Conservation (phyloP, 495 filamentous ascomycete species). For the Xylaria flabelliformis region DNA sequence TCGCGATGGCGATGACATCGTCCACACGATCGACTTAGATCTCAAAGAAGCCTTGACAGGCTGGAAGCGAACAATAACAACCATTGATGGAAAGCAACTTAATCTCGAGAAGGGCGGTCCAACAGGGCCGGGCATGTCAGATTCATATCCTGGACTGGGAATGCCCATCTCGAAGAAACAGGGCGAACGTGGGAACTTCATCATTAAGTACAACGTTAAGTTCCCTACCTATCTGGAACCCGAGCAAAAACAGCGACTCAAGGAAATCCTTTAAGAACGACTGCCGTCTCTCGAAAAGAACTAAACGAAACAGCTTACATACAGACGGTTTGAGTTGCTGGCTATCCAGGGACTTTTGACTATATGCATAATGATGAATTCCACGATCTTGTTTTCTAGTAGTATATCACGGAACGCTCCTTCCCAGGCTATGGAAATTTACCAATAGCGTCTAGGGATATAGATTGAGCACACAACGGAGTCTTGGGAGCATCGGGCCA, state of each 20-base stretch:
- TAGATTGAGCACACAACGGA: slow-evolving; percentile 10
- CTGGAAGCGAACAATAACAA: slow-evolving; percentile 88
- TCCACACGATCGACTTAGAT: slow-evolving; percentile 75
- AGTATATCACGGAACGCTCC: slow-evolving; percentile 9
- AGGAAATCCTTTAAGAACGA: slow-evolving; percentile 67
- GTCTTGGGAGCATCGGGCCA: background rate
- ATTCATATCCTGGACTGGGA: slow-evolving; percentile 81
- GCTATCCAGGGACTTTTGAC: background rate
- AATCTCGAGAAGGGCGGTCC: slow-evolving; percentile 78
- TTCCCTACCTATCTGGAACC: slow-evolving; percentile 80
- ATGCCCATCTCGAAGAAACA: slow-evolving; percentile 94
- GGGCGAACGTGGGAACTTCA: slow-evolving; percentile 75
- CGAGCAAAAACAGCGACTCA: slow-evolving; percentile 78
- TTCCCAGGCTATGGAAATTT: background rate
- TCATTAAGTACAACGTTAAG: slow-evolving; percentile 89
- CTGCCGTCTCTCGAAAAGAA: background rate
- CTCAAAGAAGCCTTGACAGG: slow-evolving; percentile 98
- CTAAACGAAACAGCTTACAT: background rate
- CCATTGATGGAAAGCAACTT: slow-evolving; percentile 89
- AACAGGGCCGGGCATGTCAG: slow-evolving; percentile 79
- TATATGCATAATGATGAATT: slow-evolving; percentile 11
- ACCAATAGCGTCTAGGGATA: slow-evolving; percentile 5
- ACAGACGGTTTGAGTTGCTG: background rate
- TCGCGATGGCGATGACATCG: slow-evolving; percentile 85
- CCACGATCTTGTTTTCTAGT: slow-evolving; percentile 11